A percentile compares a stretch with the other conserved stretches of the same genome.
Conservation (phyloP, 352 stramenopile species). For the Phytophthora chlamydospora region DNA sequence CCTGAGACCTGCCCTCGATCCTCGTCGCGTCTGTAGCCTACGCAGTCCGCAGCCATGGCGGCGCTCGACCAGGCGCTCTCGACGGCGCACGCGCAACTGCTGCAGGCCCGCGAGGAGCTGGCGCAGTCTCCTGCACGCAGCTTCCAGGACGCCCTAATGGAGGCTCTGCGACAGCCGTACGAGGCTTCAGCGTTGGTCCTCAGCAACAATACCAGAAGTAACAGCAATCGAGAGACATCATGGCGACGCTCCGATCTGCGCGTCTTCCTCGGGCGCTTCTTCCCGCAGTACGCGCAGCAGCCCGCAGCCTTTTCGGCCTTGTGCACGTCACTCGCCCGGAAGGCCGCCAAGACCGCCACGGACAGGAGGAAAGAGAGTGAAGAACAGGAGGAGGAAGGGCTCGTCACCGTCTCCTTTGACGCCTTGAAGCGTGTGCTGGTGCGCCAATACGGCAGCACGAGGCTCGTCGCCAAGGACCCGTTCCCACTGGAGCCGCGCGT, state of each 20-base stretch:
- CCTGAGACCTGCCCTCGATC: too few relatives aligned
- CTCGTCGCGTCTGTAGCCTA: conserved; percentile 5
- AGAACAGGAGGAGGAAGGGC: conserved; percentile 9
- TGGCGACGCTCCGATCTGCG: conserved; percentile 39
- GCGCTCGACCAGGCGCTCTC: conserved; percentile 29
- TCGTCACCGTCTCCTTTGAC: conserved; percentile 39
- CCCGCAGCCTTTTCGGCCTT: conserved; percentile 35
- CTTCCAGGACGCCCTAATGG: conserved; percentile 56
- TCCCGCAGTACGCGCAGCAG: conserved; percentile 42
- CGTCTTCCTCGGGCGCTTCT: conserved; percentile 40
- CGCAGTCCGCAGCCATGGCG: conserved; percentile 11
- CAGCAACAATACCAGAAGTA: conserved; percentile 9
- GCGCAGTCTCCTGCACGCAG: conserved; percentile 8
- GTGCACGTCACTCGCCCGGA: conserved; percentile 19
- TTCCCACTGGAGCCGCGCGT: conserved; percentile 41
- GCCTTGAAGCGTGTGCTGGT: conserved; percentile 46
- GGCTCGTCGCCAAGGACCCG: conserved; percentile 45
- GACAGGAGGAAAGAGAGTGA: not conserved
- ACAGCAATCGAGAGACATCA: conserved; percentile 4
- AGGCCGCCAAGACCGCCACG: not conserved
- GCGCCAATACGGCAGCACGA: conserved; percentile 36
- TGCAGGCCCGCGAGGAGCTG: conserved; percentile 32
- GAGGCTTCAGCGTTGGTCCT: conserved; percentile 16
- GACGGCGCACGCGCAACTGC: conserved; percentile 24
- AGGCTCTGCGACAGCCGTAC: conserved; percentile 34